Percentiles rank a stretch among this genome's conserved stretches.
These are phyloP conservation scores for Gossypium davidsonii DNA, from an alignment of 441 rosid genomes.

Conservation along the genomic window DNA sequence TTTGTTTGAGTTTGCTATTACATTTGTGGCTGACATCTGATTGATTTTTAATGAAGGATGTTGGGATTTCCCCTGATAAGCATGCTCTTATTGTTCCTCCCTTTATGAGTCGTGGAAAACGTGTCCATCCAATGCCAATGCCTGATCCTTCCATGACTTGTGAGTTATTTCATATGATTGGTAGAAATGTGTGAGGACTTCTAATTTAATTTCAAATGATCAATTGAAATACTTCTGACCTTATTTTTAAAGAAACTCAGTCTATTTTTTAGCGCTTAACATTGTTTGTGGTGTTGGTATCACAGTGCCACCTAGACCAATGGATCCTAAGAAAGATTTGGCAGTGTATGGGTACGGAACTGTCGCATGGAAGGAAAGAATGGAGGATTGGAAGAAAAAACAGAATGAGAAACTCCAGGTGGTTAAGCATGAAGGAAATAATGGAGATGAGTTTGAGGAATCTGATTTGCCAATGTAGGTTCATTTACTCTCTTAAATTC, in stretches of 20 bases:
- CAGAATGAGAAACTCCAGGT: slow-evolving; percentile 80
- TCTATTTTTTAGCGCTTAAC: slow-evolving; percentile 7
- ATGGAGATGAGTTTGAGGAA: slow-evolving; percentile 60
- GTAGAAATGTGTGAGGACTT: background rate
- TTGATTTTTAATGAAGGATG: slow-evolving; percentile 35
- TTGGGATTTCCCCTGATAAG: slow-evolving; percentile 47
- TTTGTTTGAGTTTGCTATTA: background rate
- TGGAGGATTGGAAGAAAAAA: slow-evolving; percentile 89
- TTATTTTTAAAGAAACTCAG: background rate
- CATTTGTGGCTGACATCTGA: slow-evolving; percentile 13
- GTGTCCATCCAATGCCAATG: slow-evolving; percentile 48
- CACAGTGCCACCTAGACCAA: slow-evolving; percentile 75
- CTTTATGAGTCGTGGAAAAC: slow-evolving; percentile 30
- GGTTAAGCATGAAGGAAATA: slow-evolving; percentile 60
- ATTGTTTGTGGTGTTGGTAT: slow-evolving; percentile 14
- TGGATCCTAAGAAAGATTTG: slow-evolving; percentile 85
- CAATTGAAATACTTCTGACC: background rate
- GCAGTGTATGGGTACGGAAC: slow-evolving; percentile 93
- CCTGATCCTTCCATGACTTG: slow-evolving; percentile 46
- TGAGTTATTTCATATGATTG: slow-evolving; percentile 27
- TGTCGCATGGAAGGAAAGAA: slow-evolving; percentile 91
- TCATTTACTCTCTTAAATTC: background rate
- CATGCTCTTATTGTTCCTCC: slow-evolving; percentile 69
- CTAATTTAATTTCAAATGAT: slow-evolving; percentile 15
- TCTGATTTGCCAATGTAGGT: slow-evolving; percentile 76